These are phyloP conservation scores for Arabis hirsuta DNA, from an alignment of 345 rosid species.

Conservation along the genomic window DNA sequence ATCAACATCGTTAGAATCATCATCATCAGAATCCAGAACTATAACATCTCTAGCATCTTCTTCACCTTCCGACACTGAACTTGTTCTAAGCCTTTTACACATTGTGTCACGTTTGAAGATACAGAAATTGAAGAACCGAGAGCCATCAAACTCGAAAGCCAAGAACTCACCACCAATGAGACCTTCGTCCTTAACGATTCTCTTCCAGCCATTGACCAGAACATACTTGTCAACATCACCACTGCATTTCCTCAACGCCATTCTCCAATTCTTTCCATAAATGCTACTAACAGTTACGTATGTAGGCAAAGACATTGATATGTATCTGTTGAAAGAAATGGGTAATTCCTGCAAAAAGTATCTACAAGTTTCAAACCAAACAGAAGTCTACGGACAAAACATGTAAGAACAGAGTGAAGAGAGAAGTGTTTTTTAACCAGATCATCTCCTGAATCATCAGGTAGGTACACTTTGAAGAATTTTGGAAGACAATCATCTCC, in stretches of 20 bases:
- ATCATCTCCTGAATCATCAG: conserved; percentile 20
- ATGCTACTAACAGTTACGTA: conserved; percentile 15
- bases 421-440: conserved; percentile 8
- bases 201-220: conserved; percentile 33
- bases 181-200: background rate
- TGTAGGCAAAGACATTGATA: background rate
- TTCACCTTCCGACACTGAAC: background rate
- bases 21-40: background rate
- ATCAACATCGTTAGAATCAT: conserved; percentile 6
- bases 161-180: conserved; percentile 8
- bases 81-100: background rate
- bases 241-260: conserved; percentile 12
- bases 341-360: conserved; percentile 20
- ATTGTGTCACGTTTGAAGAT: background rate
- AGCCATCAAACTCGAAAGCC: conserved; percentile 29
- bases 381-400: background rate
- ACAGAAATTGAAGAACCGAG: conserved; percentile 4
- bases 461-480: conserved; percentile 10
- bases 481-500: background rate
- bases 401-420: conserved; percentile 15
- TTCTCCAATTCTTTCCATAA: conserved; percentile 8
- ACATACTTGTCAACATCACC: conserved; percentile 15
- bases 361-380: background rate
- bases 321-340: background rate
- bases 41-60: background rate